Percentiles rank a stretch among this genome's conserved stretches.
These are phyloP conservation scores for Leptomonas pyrrhocoris DNA, from an alignment of 208 protist genomes.

Conservation along the genomic window DNA sequence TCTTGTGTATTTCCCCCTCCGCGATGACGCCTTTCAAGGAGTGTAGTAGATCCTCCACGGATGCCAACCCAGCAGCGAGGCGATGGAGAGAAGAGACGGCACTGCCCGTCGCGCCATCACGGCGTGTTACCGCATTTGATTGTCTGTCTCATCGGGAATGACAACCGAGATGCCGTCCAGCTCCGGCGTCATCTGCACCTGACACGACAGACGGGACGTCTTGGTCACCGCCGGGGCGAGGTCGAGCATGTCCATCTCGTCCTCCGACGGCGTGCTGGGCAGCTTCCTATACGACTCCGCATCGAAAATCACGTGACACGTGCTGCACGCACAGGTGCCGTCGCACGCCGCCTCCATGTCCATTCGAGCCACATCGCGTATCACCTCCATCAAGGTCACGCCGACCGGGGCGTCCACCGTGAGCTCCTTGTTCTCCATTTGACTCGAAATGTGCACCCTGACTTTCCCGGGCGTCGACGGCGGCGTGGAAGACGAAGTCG, in stretches of 20 bases:
- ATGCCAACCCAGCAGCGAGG: too few species aligned
- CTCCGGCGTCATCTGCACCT: conserved; percentile 64
- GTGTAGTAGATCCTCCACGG: too few species aligned
- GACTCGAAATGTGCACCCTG: conserved; percentile 38
- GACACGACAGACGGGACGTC: conserved; percentile 84
- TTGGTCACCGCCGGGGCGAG: conserved; percentile 61
- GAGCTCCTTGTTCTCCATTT: conserved; percentile 26
- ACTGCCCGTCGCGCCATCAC: too few species aligned
- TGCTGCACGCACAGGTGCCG: conserved; percentile 95
- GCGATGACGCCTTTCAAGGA: too few species aligned
- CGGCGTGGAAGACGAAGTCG: not conserved
- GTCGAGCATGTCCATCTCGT: conserved; percentile 94
- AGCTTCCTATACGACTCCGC: conserved; percentile 82
- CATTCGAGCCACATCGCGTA: conserved; percentile 89
- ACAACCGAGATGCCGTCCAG: conserved; percentile 41
- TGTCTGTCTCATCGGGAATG: conserved; percentile 72
- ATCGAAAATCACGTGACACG: conserved; percentile 95
- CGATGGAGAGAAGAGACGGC: too few species aligned
- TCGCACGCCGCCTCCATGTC: conserved; percentile 97
- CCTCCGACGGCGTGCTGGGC: conserved; percentile 79
- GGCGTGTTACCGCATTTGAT: conserved; percentile 47
- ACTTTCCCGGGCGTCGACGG: conserved; percentile 43
- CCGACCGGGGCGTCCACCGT: conserved; percentile 61
- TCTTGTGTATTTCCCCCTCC: too few species aligned
- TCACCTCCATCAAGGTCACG: conserved; percentile 90